Evolutionary conservation across 2,329 filamentous ascomycete genomes (phyloP), one percentile per base, ranked within the genome.

Genomic region (Aspergillus felis): DNA sequence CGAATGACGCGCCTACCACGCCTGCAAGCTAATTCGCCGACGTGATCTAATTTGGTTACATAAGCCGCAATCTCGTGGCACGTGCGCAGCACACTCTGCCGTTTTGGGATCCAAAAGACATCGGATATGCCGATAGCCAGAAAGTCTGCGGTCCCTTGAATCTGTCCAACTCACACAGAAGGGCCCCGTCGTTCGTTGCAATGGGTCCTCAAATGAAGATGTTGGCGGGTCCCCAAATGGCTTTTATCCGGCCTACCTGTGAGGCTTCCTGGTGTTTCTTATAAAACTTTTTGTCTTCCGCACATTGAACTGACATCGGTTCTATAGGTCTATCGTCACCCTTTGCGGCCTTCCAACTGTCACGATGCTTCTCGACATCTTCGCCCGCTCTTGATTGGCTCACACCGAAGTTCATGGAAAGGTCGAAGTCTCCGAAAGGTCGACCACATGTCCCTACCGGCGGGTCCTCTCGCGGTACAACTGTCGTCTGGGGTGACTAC

Each of bases 401-500:
- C 50, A 84, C 90, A 57, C 93, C 93, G 35, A 88, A 85, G 68
- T 78, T 87, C 67, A 86, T 90, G 63, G 92, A 91, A 72, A 88
- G 86, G 70, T 91, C 90, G 75, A 96, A 95, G 81, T 92, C 92
- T 65, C 84, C 84, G 63, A 97, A 97, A 79, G 94, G 93, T 42
- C 86, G 92, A 1, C 88, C 90, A 51, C 86, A 91, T 67, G 92
- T 97, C 51, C 85, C 90, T 25, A 99, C 92, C 0, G 94, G 94
- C 61, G 94, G 94, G 60, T 95, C 90, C 55, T 87, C 84, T 38
- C 92, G 95, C 74, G 94, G 94, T 66, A 99, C 94, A 38, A 97
- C 93, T 0, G 89, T 99, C 22, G 87, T 95, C 57, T 97, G 92
- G 91, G 94, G 94, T 55, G 92, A 97, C 74, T 99, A 92, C 72